Base-by-base conservation (phyloP, 495 filamentous ascomycete species). In the Chaetomium fimeti region DNA sequence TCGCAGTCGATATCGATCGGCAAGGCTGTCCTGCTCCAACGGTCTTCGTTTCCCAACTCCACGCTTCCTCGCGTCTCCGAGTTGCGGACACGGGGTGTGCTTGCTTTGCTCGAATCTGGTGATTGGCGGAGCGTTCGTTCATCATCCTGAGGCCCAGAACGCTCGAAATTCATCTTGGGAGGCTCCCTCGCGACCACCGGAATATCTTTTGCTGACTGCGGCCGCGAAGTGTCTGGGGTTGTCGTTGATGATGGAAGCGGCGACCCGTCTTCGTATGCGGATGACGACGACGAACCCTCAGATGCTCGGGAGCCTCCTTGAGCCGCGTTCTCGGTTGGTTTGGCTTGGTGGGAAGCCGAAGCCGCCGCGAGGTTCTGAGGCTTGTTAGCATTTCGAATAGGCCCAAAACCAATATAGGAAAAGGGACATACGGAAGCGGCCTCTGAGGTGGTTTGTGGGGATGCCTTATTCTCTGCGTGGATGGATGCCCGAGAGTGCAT, bases 201-300 rank as follows among this genome's bases (percentile, higher is more conserved):
- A 11, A 68, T 6, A 28, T 73, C 78, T 53, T 76, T 78, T 20
- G 74, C 72, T 22, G 77, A 78, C 45, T 81, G 79, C 2, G 78
- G 76, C 22, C 78, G 74, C 1, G 79, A 81, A 4, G 78, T 81
- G 57, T 82, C 77, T 13, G 80, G 79, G 3, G 79, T 83, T 15
- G 75, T 78, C 4, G 69, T 69, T 32, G 73, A 72, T 1, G 75
- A 75, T 1, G 77, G 73, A 22, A 75, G 75, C 2, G 75, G 73
- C 20, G 79, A 80, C 9, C 67, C 67, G 59, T 82, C 79, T 59
- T 79, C 78, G 16, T 71, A 77, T 20, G 72, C 76, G 0, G 79
- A 82, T 16, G 79, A 81, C 11, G 72, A 68, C 0, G 78, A 81
- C 0, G 79, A 82, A 24, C 76, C 75, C 57, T 82, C 79, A 0